phyloP scores from a whole-genome alignment of 2,329 filamentous ascomycete genomes.

The Alternaria solani region DNA sequence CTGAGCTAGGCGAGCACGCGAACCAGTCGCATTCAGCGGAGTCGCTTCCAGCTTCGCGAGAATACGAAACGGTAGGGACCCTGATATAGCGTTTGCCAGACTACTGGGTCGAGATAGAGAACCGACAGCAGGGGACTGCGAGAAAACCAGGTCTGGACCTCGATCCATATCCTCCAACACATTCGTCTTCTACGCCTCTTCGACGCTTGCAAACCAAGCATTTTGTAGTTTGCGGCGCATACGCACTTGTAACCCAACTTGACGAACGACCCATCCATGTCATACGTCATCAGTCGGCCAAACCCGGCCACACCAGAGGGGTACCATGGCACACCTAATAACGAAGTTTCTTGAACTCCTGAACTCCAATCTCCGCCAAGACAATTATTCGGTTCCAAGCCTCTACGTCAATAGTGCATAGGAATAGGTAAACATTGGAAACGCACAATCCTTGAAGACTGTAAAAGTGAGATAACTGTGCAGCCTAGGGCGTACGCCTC shows the following conservation, averaged over 20 bases:
- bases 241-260: constrained; percentile 1
- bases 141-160: constrained; percentile 9
- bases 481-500: neutral
- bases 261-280: neutral
- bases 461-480: neutral
- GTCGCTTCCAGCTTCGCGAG: neutral
- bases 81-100: constrained; percentile 10
- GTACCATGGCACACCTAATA: neutral
- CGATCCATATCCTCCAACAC: constrained; percentile 10
- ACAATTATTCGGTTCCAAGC: neutral
- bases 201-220: constrained; percentile 1
- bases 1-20: neutral
- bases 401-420: neutral
- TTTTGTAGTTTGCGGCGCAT: neutral
- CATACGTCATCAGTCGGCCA: constrained; percentile 11
- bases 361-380: neutral
- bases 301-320: neutral
- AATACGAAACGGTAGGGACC: constrained; percentile 10
- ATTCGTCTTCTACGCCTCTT: constrained; percentile 5
- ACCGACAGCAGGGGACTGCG: constrained; percentile 5
- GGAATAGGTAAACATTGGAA: neutral
- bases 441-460: neutral
- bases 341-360: neutral
- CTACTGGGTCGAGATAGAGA: constrained; percentile 5
- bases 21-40: constrained; percentile 5